A percentile compares a stretch with the other conserved stretches of the same genome.
Evolutionary conservation across 768 basidiomycete species (phyloP).

Genomic region (Boletales sp.): DNA sequence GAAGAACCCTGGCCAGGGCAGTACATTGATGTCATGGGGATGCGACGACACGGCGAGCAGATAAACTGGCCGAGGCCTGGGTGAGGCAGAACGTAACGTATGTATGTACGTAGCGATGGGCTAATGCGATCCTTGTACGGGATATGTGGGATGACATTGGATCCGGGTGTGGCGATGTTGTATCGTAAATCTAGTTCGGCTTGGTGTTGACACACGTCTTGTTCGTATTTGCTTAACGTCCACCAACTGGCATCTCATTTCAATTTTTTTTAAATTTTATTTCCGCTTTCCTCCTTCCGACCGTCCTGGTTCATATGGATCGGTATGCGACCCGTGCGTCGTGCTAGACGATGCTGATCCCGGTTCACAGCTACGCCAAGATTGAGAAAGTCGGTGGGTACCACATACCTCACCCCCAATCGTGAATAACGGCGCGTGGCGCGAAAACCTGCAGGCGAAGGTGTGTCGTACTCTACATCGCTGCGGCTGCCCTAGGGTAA

Average conservation of each 20-base stretch:
- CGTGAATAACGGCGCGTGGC: constrained; percentile 18
- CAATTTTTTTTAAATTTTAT: constrained; percentile 1
- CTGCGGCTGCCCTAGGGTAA: constrained; percentile 3
- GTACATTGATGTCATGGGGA: constrained; percentile 70
- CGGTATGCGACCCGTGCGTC: constrained; percentile 24
- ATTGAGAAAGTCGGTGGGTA: constrained; percentile 96
- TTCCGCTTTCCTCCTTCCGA: constrained; percentile 3
- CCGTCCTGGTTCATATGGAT: constrained; percentile 25
- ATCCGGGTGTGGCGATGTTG: no score
- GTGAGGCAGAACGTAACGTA: constrained; percentile 24
- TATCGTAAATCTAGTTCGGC: constrained; percentile 13
- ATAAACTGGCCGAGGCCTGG: constrained; percentile 74
- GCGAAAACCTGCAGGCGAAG: constrained; percentile 38
- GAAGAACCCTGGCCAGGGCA: constrained; percentile 70
- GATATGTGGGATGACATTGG: no score
- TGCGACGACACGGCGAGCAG: constrained; percentile 50
- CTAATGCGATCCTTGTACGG: constrained; percentile 2
- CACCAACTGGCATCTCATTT: background rate
- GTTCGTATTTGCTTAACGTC: constrained; percentile 20
- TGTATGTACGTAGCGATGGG: constrained; percentile 9
- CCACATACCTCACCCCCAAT: constrained; percentile 7
- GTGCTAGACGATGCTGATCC: constrained; percentile 15
- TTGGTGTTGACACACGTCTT: constrained; percentile 3
- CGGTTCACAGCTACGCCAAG: constrained; percentile 79
- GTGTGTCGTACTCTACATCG: constrained; percentile 17